Base-by-base conservation (phyloP, 1,139 yeast genomes). In the Blastobotrys buckinghamii region DNA sequence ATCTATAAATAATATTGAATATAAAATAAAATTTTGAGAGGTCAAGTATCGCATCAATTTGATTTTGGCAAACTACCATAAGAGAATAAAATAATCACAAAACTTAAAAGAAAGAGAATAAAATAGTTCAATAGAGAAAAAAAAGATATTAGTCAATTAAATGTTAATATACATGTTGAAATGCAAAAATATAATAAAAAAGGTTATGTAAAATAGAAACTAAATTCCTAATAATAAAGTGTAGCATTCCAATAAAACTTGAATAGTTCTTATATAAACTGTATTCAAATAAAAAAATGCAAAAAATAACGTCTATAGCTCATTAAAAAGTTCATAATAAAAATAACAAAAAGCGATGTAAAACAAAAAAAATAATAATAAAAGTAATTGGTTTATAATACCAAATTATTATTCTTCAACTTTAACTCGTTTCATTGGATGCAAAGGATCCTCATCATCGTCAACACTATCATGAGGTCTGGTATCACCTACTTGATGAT, bases 371-470 rank as follows among this genome's bases (percentile, higher is more conserved):
- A 35, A 9, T 17, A 35, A 17, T 35, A 20, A 20, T 5, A 22
- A 35, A 35, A 9, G 12, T 4, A 35, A 35, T n/a, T n/a, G n/a
- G n/a, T n/a, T n/a, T n/a, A n/a, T n/a, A n/a, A n/a, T n/a, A 20
- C n/a, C 2, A 17, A 35, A 6, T 6, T 6, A 20, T 19, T 34
- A 22, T 26, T 47, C 42, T 22, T 42, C 39, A 24, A 39, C 50
- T n/a, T 42, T 42, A 39, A 32, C 37, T 20, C 45, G 39, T 45
- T 48, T 48, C 27, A 40, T 47, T 19, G 30, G 44, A 17, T 37
- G 45, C 15, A 38, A 42, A 30, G 42, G 43, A 16, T 44, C 44
- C 9, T 16, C 37, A 29, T 26, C 37, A 30, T 16, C 37, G 19
- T 26, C 37, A 13, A 19, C 43, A 26, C 13, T 33, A 13, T 32